These are phyloP conservation scores for Dalbergia cultrata DNA, from an alignment of 306 rosid genomes.

Conservation along the genomic window DNA sequence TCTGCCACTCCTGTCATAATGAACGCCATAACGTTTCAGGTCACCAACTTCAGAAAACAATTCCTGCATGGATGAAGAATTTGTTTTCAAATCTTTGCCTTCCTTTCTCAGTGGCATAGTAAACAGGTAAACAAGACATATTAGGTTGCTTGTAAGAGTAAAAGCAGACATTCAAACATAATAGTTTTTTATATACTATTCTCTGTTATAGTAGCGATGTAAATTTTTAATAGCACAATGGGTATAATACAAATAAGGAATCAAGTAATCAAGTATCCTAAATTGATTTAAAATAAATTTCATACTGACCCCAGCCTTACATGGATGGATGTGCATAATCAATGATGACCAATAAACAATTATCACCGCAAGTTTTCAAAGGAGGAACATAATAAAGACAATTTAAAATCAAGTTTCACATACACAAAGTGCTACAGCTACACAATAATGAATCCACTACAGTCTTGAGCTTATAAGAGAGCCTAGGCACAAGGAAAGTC, in stretches of 20 bases:
- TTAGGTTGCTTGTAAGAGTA: not conserved
- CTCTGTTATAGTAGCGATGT: too few species aligned
- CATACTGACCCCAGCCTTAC: not conserved
- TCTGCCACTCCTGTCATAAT: slow-evolving; percentile 95
- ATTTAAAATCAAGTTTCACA: slow-evolving; percentile 1
- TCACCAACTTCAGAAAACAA: slow-evolving; percentile 94
- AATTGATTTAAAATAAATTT: not conserved
- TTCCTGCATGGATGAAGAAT: slow-evolving; percentile 62
- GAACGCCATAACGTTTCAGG: slow-evolving; percentile 76
- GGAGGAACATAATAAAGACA: not conserved
- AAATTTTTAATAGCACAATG: not conserved
- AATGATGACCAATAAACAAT: not conserved
- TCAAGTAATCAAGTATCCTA: not conserved
- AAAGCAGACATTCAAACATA: not conserved
- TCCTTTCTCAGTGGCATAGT: not conserved
- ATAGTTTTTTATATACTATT: not conserved
- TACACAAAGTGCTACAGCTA: not conserved
- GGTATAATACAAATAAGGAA: not conserved
- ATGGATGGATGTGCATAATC: not conserved
- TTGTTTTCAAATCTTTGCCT: not conserved
- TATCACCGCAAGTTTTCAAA: not conserved
- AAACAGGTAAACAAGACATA: not conserved
- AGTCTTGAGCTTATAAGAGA: not conserved
- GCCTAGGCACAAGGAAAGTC: not conserved
- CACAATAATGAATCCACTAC: not conserved